Percentiles rank a stretch among this genome's conserved stretches.
phyloP scores from a whole-genome alignment of 2,329 filamentous ascomycete species.

The Pestalotiopsis fici region DNA sequence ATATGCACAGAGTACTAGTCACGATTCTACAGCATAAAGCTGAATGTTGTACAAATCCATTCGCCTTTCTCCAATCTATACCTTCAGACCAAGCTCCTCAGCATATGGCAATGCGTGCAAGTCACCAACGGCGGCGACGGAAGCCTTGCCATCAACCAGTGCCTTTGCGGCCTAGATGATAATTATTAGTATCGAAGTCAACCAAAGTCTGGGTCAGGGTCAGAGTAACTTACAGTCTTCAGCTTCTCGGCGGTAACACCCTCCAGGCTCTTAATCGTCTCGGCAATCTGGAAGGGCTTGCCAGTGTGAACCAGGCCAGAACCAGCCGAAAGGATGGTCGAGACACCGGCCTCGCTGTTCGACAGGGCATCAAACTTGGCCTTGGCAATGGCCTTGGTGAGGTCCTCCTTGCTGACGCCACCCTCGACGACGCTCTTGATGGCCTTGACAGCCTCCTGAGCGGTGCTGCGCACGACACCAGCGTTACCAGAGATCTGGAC shows the following conservation, averaged over 20 bases:
- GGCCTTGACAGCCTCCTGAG: slow-evolving; percentile 75
- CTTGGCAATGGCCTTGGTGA: slow-evolving; percentile 87
- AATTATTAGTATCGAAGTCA: slow-evolving; percentile 27
- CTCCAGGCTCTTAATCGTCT: slow-evolving; percentile 77
- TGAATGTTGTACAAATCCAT: slow-evolving; percentile 43
- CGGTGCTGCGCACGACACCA: slow-evolving; percentile 70
- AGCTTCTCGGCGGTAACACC: slow-evolving; percentile 81
- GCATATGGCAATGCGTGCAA: slow-evolving; percentile 89
- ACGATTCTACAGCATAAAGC: slow-evolving; percentile 36
- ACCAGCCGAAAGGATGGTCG: slow-evolving; percentile 81
- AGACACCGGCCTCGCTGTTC: slow-evolving; percentile 73
- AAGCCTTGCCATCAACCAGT: slow-evolving; percentile 84
- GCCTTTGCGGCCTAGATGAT: slow-evolving; percentile 75
- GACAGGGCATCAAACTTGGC: slow-evolving; percentile 93
- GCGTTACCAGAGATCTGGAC: slow-evolving; percentile 80
- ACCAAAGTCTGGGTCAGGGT: slow-evolving; percentile 9
- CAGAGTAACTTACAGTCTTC: slow-evolving; percentile 70
- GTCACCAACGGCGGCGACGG: slow-evolving; percentile 88
- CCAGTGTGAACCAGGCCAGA: slow-evolving; percentile 79
- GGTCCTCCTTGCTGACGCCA: slow-evolving; percentile 76
- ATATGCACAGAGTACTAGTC: slow-evolving; percentile 46
- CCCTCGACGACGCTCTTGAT: slow-evolving; percentile 81
- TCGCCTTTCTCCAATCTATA: slow-evolving; percentile 61
- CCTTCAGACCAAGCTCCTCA: slow-evolving; percentile 89
- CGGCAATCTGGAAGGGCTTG: slow-evolving; percentile 81